These are phyloP conservation scores for Fraxinus pennsylvanica DNA, from an alignment of 257 asterid genomes.

Conservation along the genomic window DNA sequence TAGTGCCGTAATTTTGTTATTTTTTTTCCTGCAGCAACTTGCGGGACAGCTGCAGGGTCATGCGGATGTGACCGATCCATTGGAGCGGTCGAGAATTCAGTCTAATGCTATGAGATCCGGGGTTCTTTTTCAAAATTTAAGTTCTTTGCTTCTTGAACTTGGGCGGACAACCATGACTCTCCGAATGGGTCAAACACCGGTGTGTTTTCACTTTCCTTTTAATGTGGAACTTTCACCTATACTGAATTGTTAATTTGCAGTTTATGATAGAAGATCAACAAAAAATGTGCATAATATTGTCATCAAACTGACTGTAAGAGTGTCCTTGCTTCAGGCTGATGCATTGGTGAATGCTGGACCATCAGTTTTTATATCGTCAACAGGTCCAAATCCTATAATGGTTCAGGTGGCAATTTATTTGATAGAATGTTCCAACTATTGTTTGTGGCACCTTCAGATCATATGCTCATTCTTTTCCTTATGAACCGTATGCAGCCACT, in stretches of 20 bases:
- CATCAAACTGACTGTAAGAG: conserved; percentile 14
- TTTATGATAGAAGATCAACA: conserved; percentile 5
- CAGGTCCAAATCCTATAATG: conserved; percentile 95
- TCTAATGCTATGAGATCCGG: conserved; percentile 76
- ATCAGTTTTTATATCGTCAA: conserved; percentile 74
- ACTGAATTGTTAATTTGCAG: conserved; percentile 1
- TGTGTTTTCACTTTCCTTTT: conserved; percentile 35
- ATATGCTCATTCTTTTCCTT: conserved; percentile 25
- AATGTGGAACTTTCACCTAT: background rate
- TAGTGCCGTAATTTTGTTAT: conserved; percentile 23
- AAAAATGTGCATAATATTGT: background rate
- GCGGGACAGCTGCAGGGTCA: conserved; percentile 67
- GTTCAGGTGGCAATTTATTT: conserved; percentile 68
- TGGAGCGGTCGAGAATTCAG: conserved; percentile 76
- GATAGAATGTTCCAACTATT: conserved; percentile 5
- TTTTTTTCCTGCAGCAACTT: conserved; percentile 61
- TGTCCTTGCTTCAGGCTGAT: conserved; percentile 55
- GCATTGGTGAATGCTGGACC: conserved; percentile 98
- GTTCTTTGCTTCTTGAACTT: conserved; percentile 90
- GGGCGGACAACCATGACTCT: conserved; percentile 86
- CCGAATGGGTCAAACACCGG: conserved; percentile 89
- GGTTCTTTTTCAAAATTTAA: conserved; percentile 69
- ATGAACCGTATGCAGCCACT: conserved; percentile 58
- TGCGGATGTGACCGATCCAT: conserved; percentile 53
- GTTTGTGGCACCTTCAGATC: conserved; percentile 15